Conservation (phyloP, 441 rosid species). For the Manihot esculenta region DNA sequence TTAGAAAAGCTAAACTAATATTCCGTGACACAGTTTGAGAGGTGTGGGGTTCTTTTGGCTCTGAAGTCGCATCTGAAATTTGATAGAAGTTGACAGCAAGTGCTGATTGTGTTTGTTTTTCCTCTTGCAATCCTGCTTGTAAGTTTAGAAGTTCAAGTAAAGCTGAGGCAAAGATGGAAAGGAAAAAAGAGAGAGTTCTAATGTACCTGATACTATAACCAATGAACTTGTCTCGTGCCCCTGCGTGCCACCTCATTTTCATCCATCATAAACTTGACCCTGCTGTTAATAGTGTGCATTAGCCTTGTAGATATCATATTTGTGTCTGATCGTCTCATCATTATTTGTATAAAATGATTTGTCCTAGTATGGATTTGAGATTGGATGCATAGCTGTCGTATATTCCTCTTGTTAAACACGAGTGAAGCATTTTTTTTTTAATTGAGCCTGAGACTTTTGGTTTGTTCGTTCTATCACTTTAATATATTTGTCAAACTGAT, state of each 20-base stretch:
- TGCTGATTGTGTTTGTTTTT: neutral
- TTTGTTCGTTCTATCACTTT: neutral
- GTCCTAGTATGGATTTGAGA: neutral
- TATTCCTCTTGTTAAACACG: neutral
- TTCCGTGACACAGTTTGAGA: too few relatives aligned
- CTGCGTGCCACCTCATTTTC: neutral
- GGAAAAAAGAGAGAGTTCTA: too few relatives aligned
- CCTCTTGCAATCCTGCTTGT: neutral
- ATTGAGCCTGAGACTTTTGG: neutral
- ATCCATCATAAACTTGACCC: neutral
- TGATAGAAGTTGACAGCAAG: neutral
- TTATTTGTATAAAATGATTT: neutral
- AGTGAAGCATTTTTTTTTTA: neutral
- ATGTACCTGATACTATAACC: neutral
- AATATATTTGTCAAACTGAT: neutral
- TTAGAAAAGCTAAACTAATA: neutral
- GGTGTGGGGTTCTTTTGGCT: too few relatives aligned
- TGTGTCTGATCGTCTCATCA: neutral
- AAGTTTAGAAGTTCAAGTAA: neutral
- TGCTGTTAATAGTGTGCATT: neutral
- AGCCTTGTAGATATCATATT: neutral
- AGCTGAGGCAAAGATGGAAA: neutral
- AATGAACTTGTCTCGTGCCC: neutral
- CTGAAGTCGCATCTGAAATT: neutral
- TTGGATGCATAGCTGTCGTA: neutral